phyloP scores from a whole-genome alignment of 2,329 filamentous ascomycete species.

The Zymoseptoria pseudotritici region DNA sequence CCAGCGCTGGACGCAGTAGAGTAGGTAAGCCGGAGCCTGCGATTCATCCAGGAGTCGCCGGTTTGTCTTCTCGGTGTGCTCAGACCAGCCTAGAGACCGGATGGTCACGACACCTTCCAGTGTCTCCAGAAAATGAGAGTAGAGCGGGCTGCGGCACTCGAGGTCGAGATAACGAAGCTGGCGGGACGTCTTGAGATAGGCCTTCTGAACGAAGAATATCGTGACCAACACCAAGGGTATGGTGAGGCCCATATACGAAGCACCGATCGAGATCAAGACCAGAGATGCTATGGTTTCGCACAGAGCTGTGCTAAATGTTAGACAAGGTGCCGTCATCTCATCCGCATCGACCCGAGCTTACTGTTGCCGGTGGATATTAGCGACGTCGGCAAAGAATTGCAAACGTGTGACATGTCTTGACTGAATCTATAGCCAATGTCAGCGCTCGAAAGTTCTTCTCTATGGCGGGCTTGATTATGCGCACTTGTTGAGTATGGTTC shows the following conservation, averaged over 20 bases:
- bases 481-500: neutral
- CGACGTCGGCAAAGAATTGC: slow-evolving; percentile 31
- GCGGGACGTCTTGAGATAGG: slow-evolving; percentile 43
- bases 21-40: slow-evolving; percentile 40
- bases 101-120: slow-evolving; percentile 44
- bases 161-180: slow-evolving; percentile 48
- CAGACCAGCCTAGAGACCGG: slow-evolving; percentile 44
- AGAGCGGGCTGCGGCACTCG: slow-evolving; percentile 45
- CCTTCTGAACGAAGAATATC: slow-evolving; percentile 38
- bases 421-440: slow-evolving; percentile 28
- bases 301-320: neutral
- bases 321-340: neutral
- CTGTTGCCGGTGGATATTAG: neutral
- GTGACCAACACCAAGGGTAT: slow-evolving; percentile 28
- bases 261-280: slow-evolving; percentile 18
- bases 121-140: slow-evolving; percentile 47
- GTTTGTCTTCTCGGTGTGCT: slow-evolving; percentile 32
- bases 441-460: neutral
- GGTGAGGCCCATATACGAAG: slow-evolving; percentile 33
- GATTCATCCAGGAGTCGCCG: slow-evolving; percentile 33
- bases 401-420: slow-evolving; percentile 41
- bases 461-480: neutral
- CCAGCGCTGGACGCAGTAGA: slow-evolving; percentile 41
- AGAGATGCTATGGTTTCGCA: slow-evolving; percentile 2
- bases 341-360: neutral